Base-by-base conservation (phyloP, 345 rosid species). In the Sisymbrium altissimum region DNA sequence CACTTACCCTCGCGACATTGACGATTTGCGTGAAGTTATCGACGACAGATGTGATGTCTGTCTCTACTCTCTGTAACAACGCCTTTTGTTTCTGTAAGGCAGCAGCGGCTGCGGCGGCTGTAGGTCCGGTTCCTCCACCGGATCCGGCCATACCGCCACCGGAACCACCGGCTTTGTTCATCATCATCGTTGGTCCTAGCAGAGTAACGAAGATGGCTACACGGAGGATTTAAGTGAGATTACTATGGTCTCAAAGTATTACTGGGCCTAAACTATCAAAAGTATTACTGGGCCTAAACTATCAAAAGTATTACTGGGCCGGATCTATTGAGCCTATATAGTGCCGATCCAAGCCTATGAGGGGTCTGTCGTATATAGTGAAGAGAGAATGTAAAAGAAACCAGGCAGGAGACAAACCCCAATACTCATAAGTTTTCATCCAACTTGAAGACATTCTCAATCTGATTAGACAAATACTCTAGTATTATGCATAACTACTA, bases 1-100 rank as follows among this genome's bases (percentile, higher is more conserved):
- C 41, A 48, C 29, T 52, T 75, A 89, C 97, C 86, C 87, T 80
- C 2, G 96, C 83, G 17, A 86, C 97, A 76, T 84, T 88, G 75
- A 94, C 93, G 64, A 92, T 88, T 36, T 91, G 97, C 53, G 83
- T 83, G 82, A 94, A 94, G 80, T 88, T 91, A 72, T 94, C 91
- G 6, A 94, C 93, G 17, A 94, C 82, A 68, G 81, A 83, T 71
- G 82, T 89, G 19, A 91, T 94, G 78, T 94, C 98, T 1, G 83
- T 79, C 46, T 94, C 97, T 55, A 91, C 91, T 66, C 96, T 81
- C 83, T 87, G 92, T 86, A 94, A 80, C 78, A 94, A 76, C 2
- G 85, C n/a, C 70, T 91, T 94, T 80, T 94, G 98, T 82, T 91
- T 94, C 80, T 94, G 96, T 7, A 85, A 84, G 6, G 96, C 96